Percentiles rank a stretch among this genome's conserved stretches.
Conservation (phyloP, 192 early-diverging fungal genomes). For the Umbelopsis sp. region DNA sequence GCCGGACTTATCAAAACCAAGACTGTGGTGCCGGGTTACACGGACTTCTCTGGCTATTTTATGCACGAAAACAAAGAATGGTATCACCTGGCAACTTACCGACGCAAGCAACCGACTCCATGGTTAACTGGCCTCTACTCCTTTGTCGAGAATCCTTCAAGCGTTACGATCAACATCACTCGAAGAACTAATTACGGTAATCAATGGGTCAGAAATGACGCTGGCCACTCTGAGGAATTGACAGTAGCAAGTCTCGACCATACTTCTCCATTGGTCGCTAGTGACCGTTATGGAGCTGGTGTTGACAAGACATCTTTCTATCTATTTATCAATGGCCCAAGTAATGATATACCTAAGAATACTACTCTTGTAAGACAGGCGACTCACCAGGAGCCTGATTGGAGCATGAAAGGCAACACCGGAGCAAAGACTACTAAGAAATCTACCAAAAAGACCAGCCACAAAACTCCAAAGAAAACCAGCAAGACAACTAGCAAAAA, state of each 20-base stretch:
- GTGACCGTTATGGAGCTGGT: background rate
- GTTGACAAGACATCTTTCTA: background rate
- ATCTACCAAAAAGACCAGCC: background rate
- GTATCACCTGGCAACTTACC: conserved; percentile 11
- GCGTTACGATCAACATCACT: background rate
- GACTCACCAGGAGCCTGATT: background rate
- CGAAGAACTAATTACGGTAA: conserved; percentile 3
- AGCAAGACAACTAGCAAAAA: too few species aligned
- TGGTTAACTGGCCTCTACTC: background rate
- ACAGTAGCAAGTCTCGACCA: background rate
- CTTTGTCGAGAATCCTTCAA: background rate
- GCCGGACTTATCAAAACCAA: background rate
- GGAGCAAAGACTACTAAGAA: background rate
- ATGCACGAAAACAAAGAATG: background rate
- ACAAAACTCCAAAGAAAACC: background rate
- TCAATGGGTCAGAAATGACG: conserved; percentile 6
- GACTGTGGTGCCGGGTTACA: background rate
- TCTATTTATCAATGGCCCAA: conserved; percentile 1
- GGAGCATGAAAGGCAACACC: background rate
- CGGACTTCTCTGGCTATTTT: conserved; percentile 14
- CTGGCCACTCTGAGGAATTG: background rate
- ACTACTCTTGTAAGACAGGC: background rate
- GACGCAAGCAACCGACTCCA: background rate
- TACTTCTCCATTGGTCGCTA: background rate
- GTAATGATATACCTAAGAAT: background rate